Conservation (phyloP, 1,139 yeast species). For the Diutina catenulata region DNA sequence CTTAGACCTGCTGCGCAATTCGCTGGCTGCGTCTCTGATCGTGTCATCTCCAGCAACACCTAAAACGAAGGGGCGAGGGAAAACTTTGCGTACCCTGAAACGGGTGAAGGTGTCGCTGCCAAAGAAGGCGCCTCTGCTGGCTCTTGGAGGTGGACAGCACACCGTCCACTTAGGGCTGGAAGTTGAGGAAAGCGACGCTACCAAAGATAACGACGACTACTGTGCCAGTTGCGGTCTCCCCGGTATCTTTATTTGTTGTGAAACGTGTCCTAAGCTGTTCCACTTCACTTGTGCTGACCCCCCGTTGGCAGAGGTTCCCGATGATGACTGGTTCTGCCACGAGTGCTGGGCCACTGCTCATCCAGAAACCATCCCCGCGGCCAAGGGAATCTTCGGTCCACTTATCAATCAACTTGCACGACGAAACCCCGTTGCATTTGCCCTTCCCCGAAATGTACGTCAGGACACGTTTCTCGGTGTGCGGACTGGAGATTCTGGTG, state of each 20-base stretch:
- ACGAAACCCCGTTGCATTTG: conserved; percentile 63
- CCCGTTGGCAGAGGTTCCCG: conserved; percentile 74
- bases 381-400: conserved; percentile 50
- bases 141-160: too few species aligned
- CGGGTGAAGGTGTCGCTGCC: conserved; percentile 4
- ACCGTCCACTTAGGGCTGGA: conserved; percentile 1
- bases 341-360: conserved; percentile 37
- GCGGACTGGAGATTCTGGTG: conserved; percentile 34
- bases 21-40: too few species aligned
- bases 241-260: conserved; percentile 88
- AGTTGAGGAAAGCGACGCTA: conserved; percentile 13
- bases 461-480: conserved; percentile 67
- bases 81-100: too few species aligned
- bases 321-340: conserved; percentile 82
- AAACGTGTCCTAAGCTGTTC: conserved; percentile 82
- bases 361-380: conserved; percentile 20
- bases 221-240: conserved; percentile 83
- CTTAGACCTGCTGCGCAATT: too few species aligned
- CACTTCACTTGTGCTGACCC: conserved; percentile 90
- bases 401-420: conserved; percentile 45
- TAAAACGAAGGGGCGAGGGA: too few species aligned
- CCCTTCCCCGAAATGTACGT: conserved; percentile 55
- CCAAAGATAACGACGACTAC: conserved; percentile 66
- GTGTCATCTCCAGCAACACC: too few species aligned
- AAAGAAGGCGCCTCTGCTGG: too few species aligned